These are phyloP conservation scores for Candida pseudocylindracea DNA, from an alignment of 1,139 yeast species.

Conservation along the genomic window DNA sequence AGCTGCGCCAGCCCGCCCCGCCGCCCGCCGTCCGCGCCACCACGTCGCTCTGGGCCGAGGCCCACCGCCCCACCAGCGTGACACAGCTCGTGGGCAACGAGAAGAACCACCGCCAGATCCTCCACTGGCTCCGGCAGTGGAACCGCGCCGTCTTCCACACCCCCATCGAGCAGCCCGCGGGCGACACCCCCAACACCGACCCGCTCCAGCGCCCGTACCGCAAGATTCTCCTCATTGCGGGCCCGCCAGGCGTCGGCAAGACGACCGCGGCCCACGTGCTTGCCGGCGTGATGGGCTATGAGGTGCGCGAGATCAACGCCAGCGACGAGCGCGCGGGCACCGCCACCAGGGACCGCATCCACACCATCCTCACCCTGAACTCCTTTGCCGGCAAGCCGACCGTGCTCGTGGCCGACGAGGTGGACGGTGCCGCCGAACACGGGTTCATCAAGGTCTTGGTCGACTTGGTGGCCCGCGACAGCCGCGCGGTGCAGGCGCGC, in stretches of 20 bases:
- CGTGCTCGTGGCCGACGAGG: constrained; percentile 71
- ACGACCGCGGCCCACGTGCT: constrained; percentile 76
- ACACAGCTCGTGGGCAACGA: constrained; percentile 57
- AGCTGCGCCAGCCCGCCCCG: background rate
- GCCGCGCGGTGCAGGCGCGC: constrained; percentile 14
- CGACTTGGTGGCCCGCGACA: constrained; percentile 40
- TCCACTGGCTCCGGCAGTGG: constrained; percentile 78
- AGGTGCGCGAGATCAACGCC: constrained; percentile 72
- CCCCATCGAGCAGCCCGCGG: background rate
- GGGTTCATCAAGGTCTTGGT: constrained; percentile 34
- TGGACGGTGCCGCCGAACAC: constrained; percentile 71
- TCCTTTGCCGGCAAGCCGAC: constrained; percentile 37
- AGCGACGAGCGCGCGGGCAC: constrained; percentile 22
- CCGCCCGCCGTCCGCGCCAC: background rate
- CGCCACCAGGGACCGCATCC: constrained; percentile 10
- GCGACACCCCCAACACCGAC: constrained; percentile 14
- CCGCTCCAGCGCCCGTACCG: constrained; percentile 47
- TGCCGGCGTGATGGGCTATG: constrained; percentile 66
- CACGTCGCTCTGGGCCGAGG: constrained; percentile 43
- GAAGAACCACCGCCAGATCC: constrained; percentile 40
- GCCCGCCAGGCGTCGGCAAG: constrained; percentile 94
- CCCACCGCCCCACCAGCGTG: constrained; percentile 58
- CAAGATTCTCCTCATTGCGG: constrained; percentile 55
- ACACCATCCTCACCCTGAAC: constrained; percentile 46
- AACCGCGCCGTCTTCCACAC: constrained; percentile 30